Percentiles rank a stretch among this genome's conserved stretches.
Conservation (phyloP, 148 eudicot genomes). For the Vaccinium corymbosum region DNA sequence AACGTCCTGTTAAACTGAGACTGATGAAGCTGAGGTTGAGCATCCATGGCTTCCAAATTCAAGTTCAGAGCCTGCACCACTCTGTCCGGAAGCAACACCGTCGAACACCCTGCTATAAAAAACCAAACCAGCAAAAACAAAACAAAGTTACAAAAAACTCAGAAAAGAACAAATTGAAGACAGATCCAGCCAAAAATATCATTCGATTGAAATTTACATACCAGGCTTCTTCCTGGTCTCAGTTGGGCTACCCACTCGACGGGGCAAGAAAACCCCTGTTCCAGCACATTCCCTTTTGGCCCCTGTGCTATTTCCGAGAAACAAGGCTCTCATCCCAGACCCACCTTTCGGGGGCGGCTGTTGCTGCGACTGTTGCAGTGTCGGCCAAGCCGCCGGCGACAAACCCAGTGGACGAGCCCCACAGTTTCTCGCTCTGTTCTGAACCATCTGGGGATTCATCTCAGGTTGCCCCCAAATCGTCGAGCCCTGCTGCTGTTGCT, state of each 20-base stretch:
- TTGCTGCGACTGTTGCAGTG: conserved; percentile 41
- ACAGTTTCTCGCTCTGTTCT: conserved; percentile 18
- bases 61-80: conserved; percentile 47
- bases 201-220: neutral
- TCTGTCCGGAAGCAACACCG: conserved; percentile 47
- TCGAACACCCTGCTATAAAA: conserved; percentile 30
- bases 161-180: neutral
- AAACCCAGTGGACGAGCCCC: conserved; percentile 29
- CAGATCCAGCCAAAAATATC: neutral
- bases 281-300: conserved; percentile 47
- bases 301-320: conserved; percentile 27
- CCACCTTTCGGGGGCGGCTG: conserved; percentile 17
- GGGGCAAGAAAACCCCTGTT: conserved; percentile 74
- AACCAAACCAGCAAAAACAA: neutral
- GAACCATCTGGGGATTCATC: conserved; percentile 15
- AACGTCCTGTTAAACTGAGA: neutral
- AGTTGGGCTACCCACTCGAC: conserved; percentile 27
- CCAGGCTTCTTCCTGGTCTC: conserved; percentile 50
- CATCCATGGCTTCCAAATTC: conserved; percentile 35
- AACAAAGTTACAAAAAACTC: neutral
- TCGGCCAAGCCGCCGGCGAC: conserved; percentile 59
- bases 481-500: conserved; percentile 23
- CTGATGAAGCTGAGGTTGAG: conserved; percentile 13
- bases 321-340: conserved; percentile 40
- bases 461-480: conserved; percentile 23